Base-by-base conservation (phyloP, 352 stramenopile genomes). In the Globisporangium spinosum region DNA sequence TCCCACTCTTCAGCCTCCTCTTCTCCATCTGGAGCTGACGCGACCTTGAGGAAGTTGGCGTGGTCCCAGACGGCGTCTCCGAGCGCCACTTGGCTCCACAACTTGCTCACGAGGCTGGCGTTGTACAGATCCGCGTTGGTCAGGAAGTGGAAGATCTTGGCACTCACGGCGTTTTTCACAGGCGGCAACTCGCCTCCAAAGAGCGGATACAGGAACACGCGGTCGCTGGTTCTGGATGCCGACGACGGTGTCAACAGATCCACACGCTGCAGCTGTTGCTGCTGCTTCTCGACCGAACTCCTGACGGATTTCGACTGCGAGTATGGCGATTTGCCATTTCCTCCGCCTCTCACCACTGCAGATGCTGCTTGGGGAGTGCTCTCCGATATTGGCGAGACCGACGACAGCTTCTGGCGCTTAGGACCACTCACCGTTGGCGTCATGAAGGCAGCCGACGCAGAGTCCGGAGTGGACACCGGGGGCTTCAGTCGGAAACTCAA, bases 91-190 rank as follows among this genome's bases (percentile, higher is more conserved):
- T 90, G 78, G 56, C 82, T 96, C 88, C 88, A 96, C 22, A 96
- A 69, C 29, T 79, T 85, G 67, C 76, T 93, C 66, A 96, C 86
- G n/a, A 96, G 77, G 45, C 85, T 94, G 9, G 85, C 85, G 65
- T 94, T 94, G 72, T 96, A 90, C 51, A 96, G 55, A 32, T 94
- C 88, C 0, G 78, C 76, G 54, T 91, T 91, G 5, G 80, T 85
- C 56, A 96, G 80, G 59, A 81, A 94, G 34, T 78, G 69, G 67
- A 91, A 89, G 63, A 96, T 92, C 23, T 69, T 55, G 0, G 83
- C 76, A 34, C 79, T 89, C 51, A 92, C 78, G 12, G 74, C 73
- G 58, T 67, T 83, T 53, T 90, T 81, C 62, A 96, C 66, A 0
- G 88, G 88, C 66, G 83, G 80, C 29, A 89, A 55, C 3, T 72